Evolutionary conservation across 2,329 filamentous ascomycete genomes (phyloP), one percentile per base, ranked within the genome.

Genomic region (Beauveria medogensis): DNA sequence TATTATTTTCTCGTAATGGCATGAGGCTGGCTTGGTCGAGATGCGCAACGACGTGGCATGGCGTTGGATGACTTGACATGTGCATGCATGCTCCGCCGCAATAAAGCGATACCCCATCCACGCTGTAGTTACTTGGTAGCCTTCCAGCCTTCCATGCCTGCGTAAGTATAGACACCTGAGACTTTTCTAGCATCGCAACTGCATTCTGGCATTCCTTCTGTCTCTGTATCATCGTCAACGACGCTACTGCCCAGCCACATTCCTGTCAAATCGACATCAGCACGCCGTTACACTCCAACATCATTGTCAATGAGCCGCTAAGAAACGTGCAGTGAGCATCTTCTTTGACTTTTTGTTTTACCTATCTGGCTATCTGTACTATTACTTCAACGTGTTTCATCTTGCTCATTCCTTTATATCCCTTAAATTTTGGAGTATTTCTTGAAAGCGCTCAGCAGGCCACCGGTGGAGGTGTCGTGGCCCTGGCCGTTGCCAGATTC

Each of bases 371-470:
- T 24, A 58, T 5, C 37, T 30, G 34, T 14, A 30, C 34, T 58
- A 58, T 58, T 50, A 58, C 28, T 43, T 55, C 28, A 14, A 37
- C 30, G n/a, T 37, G 53, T 43, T 34, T 60, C 24, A 8, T 60
- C n/a, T 53, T 18, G n/a, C 28, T 41, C 37, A 37, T 52, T 52
- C 47, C 55, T 16, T 46, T 40, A 7, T 55, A 46, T 51, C 56
- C 59, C 65, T 78, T 76, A 85, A 64, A 79, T 72, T 68, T 78
- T 78, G 26, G 78, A 73, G 66, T 81, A 85, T 79, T 88, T 86
- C 88, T 96, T 96, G 81, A 97, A 99, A 10, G 90, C 91, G 63
- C 88, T 88, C 75, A 99, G 92, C 67, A 99, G 81, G 30, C 92
- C 91, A 65, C 87, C 91, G 12, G 94, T 99, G 69, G 90, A 94